These are phyloP conservation scores for Suhomyces yuchorum DNA, from an alignment of 1,139 yeast genomes.

Conservation along the genomic window DNA sequence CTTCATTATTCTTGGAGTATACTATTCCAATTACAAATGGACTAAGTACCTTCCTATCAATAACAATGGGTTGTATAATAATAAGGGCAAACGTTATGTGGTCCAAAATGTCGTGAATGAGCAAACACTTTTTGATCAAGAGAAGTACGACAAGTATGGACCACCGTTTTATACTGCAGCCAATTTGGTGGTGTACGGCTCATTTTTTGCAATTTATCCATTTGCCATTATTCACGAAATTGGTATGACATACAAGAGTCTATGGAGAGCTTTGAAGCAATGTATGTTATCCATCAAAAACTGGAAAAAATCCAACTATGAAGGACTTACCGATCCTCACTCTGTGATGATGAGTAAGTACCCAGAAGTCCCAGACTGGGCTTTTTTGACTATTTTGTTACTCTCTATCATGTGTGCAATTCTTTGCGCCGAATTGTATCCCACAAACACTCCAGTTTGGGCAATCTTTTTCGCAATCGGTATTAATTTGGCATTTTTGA, in stretches of 20 bases:
- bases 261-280: slow-evolving; percentile 13
- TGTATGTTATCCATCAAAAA: slow-evolving; percentile 9
- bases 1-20: slow-evolving; percentile 32
- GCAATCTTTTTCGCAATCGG: slow-evolving; percentile 31
- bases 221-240: slow-evolving; percentile 18
- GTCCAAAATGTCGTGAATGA: slow-evolving; percentile 18
- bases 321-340: slow-evolving; percentile 25
- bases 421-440: slow-evolving; percentile 34
- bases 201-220: slow-evolving; percentile 26
- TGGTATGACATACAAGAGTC: slow-evolving; percentile 13
- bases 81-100: slow-evolving; percentile 19
- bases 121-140: slow-evolving; percentile 19
- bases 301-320: slow-evolving; percentile 17
- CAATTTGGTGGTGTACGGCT: slow-evolving; percentile 44
- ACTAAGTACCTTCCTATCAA: slow-evolving; percentile 22
- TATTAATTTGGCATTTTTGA: slow-evolving; percentile 37
- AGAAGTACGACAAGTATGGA: slow-evolving; percentile 29
- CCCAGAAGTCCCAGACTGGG: slow-evolving; percentile 29
- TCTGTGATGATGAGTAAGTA: slow-evolving; percentile 25
- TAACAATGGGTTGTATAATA: slow-evolving; percentile 17
- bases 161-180: slow-evolving; percentile 51
- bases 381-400: slow-evolving; percentile 21
- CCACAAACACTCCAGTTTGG: slow-evolving; percentile 42
- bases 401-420: slow-evolving; percentile 24
- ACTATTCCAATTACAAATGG: slow-evolving; percentile 26